A percentile compares a stretch with the other conserved stretches of the same genome.
These are phyloP conservation scores for Serendipita vermifera DNA, from an alignment of 768 basidiomycete genomes.

Conservation along the genomic window DNA sequence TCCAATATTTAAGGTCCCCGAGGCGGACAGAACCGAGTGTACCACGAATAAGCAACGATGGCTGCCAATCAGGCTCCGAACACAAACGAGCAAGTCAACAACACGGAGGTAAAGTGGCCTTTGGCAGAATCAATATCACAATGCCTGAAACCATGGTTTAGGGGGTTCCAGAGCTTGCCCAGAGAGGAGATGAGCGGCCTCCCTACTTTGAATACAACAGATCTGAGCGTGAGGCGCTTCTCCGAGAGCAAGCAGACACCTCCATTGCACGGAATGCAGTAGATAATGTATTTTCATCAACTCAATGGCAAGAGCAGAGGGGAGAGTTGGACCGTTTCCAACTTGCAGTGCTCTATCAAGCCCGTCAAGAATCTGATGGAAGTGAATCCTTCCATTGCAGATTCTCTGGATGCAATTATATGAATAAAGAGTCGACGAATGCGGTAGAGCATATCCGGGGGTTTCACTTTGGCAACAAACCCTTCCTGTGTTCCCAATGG, in stretches of 20 bases:
- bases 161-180: too few relatives aligned
- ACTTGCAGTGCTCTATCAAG: not conserved
- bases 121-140: too few relatives aligned
- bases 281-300: not conserved
- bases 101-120: too few relatives aligned
- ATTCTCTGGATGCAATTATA: not conserved
- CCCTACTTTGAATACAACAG: constrained; percentile 1
- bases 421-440: not conserved
- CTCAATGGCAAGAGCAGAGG: not conserved
- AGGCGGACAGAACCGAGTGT: too few relatives aligned
- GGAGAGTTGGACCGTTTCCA: constrained; percentile 2
- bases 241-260: not conserved
- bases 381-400: not conserved
- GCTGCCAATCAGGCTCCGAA: too few relatives aligned
- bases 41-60: too few relatives aligned
- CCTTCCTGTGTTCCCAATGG: not conserved
- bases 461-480: not conserved
- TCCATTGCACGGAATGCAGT: not conserved
- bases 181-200: too few relatives aligned
- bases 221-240: not conserved
- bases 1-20: too few relatives aligned
- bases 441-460: constrained; percentile 1
- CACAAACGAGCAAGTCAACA: too few relatives aligned
- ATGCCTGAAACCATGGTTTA: too few relatives aligned
- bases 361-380: not conserved